Evolutionary conservation across 805 yeast genomes (phyloP).

Genomic region (Hanseniaspora mollemarum): DNA sequence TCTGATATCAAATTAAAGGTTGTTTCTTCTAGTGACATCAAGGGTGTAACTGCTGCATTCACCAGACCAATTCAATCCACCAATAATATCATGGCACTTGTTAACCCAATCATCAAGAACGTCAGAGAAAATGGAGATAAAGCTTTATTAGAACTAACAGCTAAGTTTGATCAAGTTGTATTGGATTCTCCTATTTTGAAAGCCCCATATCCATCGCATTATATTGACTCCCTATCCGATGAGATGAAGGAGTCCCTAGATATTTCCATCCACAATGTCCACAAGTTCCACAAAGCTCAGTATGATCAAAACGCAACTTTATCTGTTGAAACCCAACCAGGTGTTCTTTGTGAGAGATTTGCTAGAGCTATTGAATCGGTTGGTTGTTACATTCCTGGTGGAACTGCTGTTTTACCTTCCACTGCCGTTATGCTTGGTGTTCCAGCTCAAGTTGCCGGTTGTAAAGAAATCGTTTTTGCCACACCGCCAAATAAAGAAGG

Average conservation of each 20-base stretch:
- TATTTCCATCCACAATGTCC: conserved; percentile 76
- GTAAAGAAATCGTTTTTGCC: conserved; percentile 81
- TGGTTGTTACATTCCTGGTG: conserved; percentile 96
- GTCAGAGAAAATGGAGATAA: conserved; percentile 72
- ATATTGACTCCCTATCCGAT: conserved; percentile 61
- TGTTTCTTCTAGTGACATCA: conserved; percentile 21
- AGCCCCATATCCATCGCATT: conserved; percentile 78
- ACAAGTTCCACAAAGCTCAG: conserved; percentile 90
- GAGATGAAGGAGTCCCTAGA: conserved; percentile 77
- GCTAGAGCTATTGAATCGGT: conserved; percentile 90
- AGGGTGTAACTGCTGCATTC: conserved; percentile 50
- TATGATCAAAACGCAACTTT: conserved; percentile 52
- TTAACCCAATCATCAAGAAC: conserved; percentile 73
- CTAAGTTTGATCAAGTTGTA: conserved; percentile 77
- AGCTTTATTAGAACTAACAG: conserved; percentile 81
- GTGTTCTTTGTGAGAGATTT: conserved; percentile 87
- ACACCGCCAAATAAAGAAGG: conserved; percentile 88
- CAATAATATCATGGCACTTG: conserved; percentile 82
- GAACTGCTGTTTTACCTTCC: conserved; percentile 95
- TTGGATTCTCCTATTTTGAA: conserved; percentile 59
- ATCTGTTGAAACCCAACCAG: conserved; percentile 84
- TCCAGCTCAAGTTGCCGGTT: conserved; percentile 96
- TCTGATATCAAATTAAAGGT: conserved; percentile 26
- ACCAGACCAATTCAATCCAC: conserved; percentile 94
- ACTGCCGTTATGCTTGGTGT: conserved; percentile 97